Percentiles rank a stretch among this genome's conserved stretches.
These are phyloP conservation scores for Clavaria fumosa DNA, from an alignment of 768 basidiomycete species.

Conservation along the genomic window DNA sequence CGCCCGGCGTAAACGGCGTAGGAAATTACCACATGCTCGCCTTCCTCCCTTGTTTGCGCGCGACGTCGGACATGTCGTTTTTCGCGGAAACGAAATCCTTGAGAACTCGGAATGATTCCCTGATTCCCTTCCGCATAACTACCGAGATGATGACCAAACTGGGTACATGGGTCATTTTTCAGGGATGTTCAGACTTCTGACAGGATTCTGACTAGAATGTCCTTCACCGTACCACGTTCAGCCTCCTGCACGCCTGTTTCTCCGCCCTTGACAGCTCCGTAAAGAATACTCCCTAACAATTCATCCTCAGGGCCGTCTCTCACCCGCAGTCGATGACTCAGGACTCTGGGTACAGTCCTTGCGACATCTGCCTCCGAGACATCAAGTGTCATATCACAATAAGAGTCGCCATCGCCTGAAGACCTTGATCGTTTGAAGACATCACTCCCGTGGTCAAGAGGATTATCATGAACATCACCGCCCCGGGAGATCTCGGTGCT, in stretches of 20 bases:
- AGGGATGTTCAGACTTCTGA: slow-evolving; percentile 26
- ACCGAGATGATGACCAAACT: slow-evolving; percentile 8
- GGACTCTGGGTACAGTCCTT: slow-evolving; percentile 53
- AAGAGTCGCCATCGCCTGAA: too few relatives aligned
- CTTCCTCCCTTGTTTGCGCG: slow-evolving; percentile 46
- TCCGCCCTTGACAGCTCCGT: slow-evolving; percentile 28
- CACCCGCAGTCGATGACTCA: slow-evolving; percentile 62
- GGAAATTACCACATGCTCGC: slow-evolving; percentile 20
- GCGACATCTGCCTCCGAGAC: slow-evolving; percentile 65
- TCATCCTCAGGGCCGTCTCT: slow-evolving; percentile 59
- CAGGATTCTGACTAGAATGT: slow-evolving; percentile 45
- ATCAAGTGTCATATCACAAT: slow-evolving; percentile 25
- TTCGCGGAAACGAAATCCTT: slow-evolving; percentile 46
- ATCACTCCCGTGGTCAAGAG: neutral
- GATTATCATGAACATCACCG: too few relatives aligned
- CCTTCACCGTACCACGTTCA: slow-evolving; percentile 37
- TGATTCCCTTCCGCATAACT: too few relatives aligned
- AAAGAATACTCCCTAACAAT: slow-evolving; percentile 45
- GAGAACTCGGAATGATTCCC: too few relatives aligned
- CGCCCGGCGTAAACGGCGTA: slow-evolving; percentile 11
- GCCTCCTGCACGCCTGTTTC: slow-evolving; percentile 9
- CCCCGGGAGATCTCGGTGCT: slow-evolving; percentile 7
- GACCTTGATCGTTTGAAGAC: too few relatives aligned
- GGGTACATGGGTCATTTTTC: slow-evolving; percentile 16
- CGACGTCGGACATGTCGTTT: slow-evolving; percentile 49